phyloP scores from a whole-genome alignment of 768 basidiomycete species.

The Kwoniella sp. region DNA sequence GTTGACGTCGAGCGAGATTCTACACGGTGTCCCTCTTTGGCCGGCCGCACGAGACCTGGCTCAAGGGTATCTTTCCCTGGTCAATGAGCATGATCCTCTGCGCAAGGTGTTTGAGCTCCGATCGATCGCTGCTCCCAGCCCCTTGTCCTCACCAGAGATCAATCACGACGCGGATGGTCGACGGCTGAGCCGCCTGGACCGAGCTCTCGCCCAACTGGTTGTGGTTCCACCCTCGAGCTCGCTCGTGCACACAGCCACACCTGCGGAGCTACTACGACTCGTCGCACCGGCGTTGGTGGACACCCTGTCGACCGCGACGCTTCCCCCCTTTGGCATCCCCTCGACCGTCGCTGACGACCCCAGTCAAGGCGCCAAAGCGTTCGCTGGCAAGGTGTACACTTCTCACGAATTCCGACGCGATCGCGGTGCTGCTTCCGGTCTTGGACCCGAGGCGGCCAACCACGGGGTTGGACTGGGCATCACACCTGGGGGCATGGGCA shows the following conservation, averaged over 20 bases:
- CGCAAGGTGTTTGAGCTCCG: background rate
- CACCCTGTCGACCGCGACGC: constrained; percentile 13
- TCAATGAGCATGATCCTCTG: constrained; percentile 18
- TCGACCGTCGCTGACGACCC: background rate
- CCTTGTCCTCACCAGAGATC: background rate
- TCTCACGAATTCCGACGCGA: constrained; percentile 32
- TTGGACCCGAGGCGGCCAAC: background rate
- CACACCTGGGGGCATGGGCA: background rate
- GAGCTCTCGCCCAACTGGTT: constrained; percentile 4
- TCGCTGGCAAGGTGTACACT: constrained; percentile 41
- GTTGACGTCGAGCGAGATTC: background rate
- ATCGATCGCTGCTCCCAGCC: too few relatives aligned
- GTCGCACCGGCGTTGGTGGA: constrained; percentile 21
- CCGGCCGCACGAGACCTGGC: background rate
- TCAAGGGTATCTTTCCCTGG: constrained; percentile 3
- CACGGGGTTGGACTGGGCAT: constrained; percentile 11
- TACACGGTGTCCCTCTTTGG: constrained; percentile 2
- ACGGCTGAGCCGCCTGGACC: constrained; percentile 2
- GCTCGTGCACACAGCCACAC: constrained; percentile 16
- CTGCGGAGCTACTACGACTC: constrained; percentile 23
- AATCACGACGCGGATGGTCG: constrained; percentile 13
- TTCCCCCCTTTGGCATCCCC: constrained; percentile 31
- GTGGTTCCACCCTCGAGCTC: too few relatives aligned
- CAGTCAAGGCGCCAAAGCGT: constrained; percentile 23
- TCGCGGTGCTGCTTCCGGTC: background rate